A percentile compares a stretch with the other conserved stretches of the same genome.
phyloP scores from a whole-genome alignment of 371 early-diverging fungal genomes.

The Haplosporangium sp. region DNA sequence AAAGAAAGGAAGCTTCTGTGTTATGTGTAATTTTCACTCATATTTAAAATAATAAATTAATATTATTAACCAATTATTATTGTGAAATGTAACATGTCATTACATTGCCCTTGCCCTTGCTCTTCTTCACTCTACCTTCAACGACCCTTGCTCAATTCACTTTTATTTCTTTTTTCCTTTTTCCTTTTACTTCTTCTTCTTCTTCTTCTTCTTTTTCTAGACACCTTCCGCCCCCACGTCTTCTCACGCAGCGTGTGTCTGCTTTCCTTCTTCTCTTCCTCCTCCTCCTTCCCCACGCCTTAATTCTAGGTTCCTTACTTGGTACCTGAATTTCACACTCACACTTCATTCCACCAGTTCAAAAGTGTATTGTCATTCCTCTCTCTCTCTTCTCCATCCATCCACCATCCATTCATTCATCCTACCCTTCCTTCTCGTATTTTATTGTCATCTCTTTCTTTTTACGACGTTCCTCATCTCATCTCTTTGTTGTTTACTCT shows the following conservation, averaged over 20 bases:
- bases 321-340: slow-evolving; percentile 8
- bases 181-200: background rate
- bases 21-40: no score
- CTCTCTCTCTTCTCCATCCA: slow-evolving; percentile 2
- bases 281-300: slow-evolving; percentile 15
- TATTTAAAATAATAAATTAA: no score
- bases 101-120: background rate
- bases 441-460: background rate
- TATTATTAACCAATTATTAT: no score
- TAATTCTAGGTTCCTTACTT: background rate
- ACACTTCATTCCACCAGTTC: background rate
- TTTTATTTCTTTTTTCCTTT: background rate
- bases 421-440: no score
- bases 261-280: slow-evolving; percentile 6
- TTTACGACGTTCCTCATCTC: background rate
- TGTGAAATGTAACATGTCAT: no score
- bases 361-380: slow-evolving; percentile 19
- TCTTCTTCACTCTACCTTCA: no score
- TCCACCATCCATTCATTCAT: background rate
- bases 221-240: slow-evolving; percentile 2
- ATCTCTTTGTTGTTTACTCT: background rate
- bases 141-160: no score
- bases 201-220: background rate
- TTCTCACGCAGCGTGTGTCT: background rate
- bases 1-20: no score